Conservation (phyloP, 2,329 filamentous ascomycete species). For the Apiospora saccharicola region DNA sequence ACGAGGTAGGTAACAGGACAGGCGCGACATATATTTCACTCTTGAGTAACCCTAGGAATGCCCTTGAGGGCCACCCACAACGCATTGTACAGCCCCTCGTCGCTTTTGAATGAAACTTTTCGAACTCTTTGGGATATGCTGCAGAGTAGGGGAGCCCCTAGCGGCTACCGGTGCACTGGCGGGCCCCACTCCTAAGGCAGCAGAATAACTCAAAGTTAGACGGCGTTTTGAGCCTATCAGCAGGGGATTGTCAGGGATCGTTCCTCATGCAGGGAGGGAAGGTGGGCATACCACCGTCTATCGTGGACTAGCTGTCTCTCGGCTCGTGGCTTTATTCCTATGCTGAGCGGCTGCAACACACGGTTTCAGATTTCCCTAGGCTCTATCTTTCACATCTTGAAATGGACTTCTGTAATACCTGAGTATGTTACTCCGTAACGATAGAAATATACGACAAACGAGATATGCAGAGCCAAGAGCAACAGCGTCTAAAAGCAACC, state of each 20-base stretch:
- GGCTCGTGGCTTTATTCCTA: background rate
- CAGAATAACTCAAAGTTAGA: constrained; percentile 5
- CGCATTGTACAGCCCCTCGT: background rate
- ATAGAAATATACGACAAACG: background rate
- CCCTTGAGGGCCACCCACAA: too few species aligned
- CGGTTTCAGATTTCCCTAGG: too few species aligned
- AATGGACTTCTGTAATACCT: too few species aligned
- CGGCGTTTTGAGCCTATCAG: background rate
- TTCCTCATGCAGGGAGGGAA: background rate
- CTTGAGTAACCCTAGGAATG: too few species aligned
- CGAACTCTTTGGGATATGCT: too few species aligned
- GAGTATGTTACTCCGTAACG: background rate
- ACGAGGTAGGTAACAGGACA: too few species aligned
- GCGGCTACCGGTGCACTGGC: background rate
- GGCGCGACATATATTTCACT: too few species aligned
- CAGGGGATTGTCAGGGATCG: background rate
- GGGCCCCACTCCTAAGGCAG: constrained; percentile 11
- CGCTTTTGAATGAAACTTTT: background rate
- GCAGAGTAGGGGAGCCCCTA: background rate
- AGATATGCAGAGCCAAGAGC: background rate
- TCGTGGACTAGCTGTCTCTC: background rate
- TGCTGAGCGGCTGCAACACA: background rate
- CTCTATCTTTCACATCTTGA: too few species aligned
- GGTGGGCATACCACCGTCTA: background rate
- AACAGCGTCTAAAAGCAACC: background rate